A percentile compares a stretch with the other conserved stretches of the same genome.
Evolutionary conservation across 805 yeast genomes (phyloP).

Genomic region (Pichia membranifaciens): DNA sequence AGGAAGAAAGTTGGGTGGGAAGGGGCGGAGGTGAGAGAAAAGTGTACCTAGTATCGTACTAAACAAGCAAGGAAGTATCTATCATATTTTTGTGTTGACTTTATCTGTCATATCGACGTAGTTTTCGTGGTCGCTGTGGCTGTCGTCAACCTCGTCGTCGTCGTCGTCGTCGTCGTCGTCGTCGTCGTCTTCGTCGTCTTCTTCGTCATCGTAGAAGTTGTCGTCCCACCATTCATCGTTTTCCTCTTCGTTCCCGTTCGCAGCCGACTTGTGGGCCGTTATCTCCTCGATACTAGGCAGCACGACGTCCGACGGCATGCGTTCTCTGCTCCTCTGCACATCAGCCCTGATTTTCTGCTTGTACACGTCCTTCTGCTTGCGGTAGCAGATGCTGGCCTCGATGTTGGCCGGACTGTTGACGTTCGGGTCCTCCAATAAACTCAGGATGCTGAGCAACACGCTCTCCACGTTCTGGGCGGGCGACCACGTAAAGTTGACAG

Average conservation of each 20-base stretch:
- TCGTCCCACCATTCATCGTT: constrained; percentile 32
- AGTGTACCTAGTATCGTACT: constrained; percentile 13
- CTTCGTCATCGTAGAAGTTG: constrained; percentile 30
- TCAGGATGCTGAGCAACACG: constrained; percentile 86
- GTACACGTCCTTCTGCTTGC: constrained; percentile 77
- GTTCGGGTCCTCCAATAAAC: constrained; percentile 91
- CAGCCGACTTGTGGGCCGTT: constrained; percentile 21
- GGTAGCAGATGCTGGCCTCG: constrained; percentile 93
- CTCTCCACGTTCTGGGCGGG: constrained; percentile 91
- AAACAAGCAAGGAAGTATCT: background rate
- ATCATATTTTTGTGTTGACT: background rate
- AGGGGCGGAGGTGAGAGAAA: background rate
- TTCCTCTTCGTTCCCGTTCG: constrained; percentile 25
- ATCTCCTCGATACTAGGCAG: constrained; percentile 71
- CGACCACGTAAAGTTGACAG: constrained; percentile 92
- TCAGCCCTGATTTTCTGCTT: constrained; percentile 71
- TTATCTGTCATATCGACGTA: too few species aligned
- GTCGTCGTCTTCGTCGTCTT: constrained; percentile 27
- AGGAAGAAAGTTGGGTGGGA: too few species aligned
- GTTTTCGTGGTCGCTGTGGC: constrained; percentile 2
- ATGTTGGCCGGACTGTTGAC: constrained; percentile 92
- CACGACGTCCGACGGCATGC: constrained; percentile 79
- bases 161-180: constrained; percentile 26
- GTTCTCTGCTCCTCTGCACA: constrained; percentile 74
- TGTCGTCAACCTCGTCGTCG: constrained; percentile 23